phyloP scores from a whole-genome alignment of 805 yeast species.

The Kodamaea jinghongensis region DNA sequence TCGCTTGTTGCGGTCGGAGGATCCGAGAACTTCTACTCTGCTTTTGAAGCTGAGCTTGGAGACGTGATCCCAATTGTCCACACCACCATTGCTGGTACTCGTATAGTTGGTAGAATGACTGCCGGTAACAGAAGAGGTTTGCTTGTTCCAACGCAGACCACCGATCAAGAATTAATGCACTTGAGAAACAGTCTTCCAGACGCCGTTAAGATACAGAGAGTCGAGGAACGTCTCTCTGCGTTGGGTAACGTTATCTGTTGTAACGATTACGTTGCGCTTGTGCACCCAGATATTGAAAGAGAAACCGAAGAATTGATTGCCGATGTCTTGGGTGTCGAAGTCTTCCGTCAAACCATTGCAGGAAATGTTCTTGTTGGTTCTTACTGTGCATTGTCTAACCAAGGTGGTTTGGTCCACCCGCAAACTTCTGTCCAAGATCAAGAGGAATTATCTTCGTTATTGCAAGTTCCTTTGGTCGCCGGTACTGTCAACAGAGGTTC shows the following conservation, averaged over 20 bases:
- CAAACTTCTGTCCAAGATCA: slow-evolving; percentile 97
- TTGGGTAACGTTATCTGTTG: slow-evolving; percentile 97
- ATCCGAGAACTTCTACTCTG: slow-evolving; percentile 78
- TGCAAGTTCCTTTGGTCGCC: slow-evolving; percentile 97
- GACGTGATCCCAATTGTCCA: slow-evolving; percentile 95
- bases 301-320: slow-evolving; percentile 98
- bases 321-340: slow-evolving; percentile 97
- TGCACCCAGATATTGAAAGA: slow-evolving; percentile 98
- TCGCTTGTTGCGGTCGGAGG: slow-evolving; percentile 97
- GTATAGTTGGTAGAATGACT: slow-evolving; percentile 97
- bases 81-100: slow-evolving; percentile 96
- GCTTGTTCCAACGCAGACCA: slow-evolving; percentile 94
- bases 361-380: slow-evolving; percentile 97
- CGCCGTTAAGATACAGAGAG: slow-evolving; percentile 91
- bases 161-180: slow-evolving; percentile 98
- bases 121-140: slow-evolving; percentile 98
- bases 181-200: slow-evolving; percentile 95
- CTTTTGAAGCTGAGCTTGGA: slow-evolving; percentile 96
- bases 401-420: slow-evolving; percentile 98
- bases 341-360: slow-evolving; percentile 97
- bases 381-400: slow-evolving; percentile 90
- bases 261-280: slow-evolving; percentile 97
- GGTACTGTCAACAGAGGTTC: slow-evolving; percentile 99
- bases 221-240: slow-evolving; percentile 95
- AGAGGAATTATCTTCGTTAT: slow-evolving; percentile 91